Evolutionary conservation across 1,284 basidiomycete genomes (phyloP).

Genomic region (Microbotryomycetes sp.): DNA sequence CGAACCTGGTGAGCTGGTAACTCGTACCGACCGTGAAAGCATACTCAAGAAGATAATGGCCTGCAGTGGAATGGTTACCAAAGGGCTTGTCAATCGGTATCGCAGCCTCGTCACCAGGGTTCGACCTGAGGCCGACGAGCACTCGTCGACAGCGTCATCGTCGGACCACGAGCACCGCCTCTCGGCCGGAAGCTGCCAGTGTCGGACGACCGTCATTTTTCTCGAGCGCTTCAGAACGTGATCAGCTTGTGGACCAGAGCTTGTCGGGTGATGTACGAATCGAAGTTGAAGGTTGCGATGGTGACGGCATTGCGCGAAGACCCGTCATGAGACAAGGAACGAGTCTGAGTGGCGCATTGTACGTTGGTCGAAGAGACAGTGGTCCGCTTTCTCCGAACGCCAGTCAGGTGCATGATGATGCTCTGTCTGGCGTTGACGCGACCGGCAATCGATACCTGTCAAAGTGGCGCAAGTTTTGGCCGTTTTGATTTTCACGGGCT

Average conservation of each 20-base stretch:
- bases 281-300: neutral
- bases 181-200: neutral
- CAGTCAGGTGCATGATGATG: too few relatives aligned
- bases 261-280: neutral
- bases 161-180: neutral
- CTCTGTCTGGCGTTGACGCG: neutral
- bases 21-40: constrained; percentile 1
- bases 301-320: neutral
- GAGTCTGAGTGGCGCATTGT: neutral
- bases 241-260: too few relatives aligned
- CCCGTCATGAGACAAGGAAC: neutral
- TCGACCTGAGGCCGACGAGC: constrained; percentile 32
- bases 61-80: constrained; percentile 28
- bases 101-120: constrained; percentile 33
- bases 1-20: constrained; percentile 1
- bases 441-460: neutral
- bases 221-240: too few relatives aligned
- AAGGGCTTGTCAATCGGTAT: constrained; percentile 34
- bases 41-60: neutral
- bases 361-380: neutral
- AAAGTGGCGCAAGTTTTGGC: neutral
- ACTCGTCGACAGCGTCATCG: neutral
- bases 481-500: too few relatives aligned
- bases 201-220: too few relatives aligned
- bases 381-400: too few relatives aligned